Base-by-base conservation (phyloP, 306 rosid species). In the Castanea mollissima region DNA sequence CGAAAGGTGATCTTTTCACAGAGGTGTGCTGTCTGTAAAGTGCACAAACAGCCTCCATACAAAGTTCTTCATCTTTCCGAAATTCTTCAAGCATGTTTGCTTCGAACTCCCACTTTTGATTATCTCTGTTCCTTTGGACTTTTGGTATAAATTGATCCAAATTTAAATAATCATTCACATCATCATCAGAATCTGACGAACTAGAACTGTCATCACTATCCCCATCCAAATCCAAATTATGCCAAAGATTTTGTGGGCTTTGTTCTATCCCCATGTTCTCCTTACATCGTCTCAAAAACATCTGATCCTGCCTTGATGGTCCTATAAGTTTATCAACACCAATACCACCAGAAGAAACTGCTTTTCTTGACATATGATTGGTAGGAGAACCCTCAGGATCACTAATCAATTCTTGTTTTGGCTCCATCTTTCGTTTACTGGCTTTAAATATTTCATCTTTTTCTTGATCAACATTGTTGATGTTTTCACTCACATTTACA, bases 31-130 rank as follows among this genome's bases (percentile, higher is more conserved):
- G 72, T 62, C 77, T 62, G 29, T 79, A 72, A 54, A 63, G 76
- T 38, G 69, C 59, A 84, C 67, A 80, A 55, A 71, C 57, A 21
- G 71, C 83, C 64, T 79, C 59, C 68, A 65, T 73, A 58, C 83
- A 71, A 64, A 80, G 74, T 60, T 31, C 75, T 70, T 57, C 57
- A 69, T 55, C 56, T 57, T 72, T 68, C 73, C 63, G 57, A 77
- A 84, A 77, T 73, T 73, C 79, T 46, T 49, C 60, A 77, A 21
- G 60, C 79, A 74, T 73, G 49, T 79, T 78, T 15, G 58, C 80
- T 55, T 74, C 76, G 27, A 2, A 69, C 11, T 35, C 16, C 80
- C 75, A 58, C 20, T 21, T 38, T 74, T 69, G 44, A 6, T 74
- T 65, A 77, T 72, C 46, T 62, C 52, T 59, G 16, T 68, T 72